phyloP scores from a whole-genome alignment of 2,329 filamentous ascomycete genomes.

The Basipetospora sp. region DNA sequence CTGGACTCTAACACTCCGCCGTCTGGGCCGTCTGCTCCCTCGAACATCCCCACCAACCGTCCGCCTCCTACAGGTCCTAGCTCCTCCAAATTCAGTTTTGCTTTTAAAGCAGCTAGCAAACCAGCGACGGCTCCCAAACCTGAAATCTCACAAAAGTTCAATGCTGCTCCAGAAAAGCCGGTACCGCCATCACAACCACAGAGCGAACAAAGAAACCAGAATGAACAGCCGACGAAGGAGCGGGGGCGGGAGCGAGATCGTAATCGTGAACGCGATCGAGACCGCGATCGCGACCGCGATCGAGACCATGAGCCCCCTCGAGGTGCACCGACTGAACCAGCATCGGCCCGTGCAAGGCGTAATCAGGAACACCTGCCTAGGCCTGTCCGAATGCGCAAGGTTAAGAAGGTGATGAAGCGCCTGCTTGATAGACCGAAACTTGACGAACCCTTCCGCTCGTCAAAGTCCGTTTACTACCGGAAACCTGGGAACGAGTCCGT shows the following conservation, averaged over 20 bases:
- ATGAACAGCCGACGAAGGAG: background rate
- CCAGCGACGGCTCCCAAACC: slow-evolving; percentile 43
- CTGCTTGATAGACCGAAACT: slow-evolving; percentile 58
- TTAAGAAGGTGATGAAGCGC: slow-evolving; percentile 55
- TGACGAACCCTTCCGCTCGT: slow-evolving; percentile 55
- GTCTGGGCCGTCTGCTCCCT: slow-evolving; percentile 11
- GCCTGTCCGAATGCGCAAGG: slow-evolving; percentile 42
- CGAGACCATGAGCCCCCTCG: slow-evolving; percentile 33
- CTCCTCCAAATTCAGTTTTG: slow-evolving; percentile 72
- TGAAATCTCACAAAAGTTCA: slow-evolving; percentile 55
- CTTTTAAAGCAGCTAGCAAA: slow-evolving; percentile 64
- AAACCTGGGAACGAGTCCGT: slow-evolving; percentile 97
- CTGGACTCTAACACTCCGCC: no score
- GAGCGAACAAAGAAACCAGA: background rate
- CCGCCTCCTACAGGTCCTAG: slow-evolving; percentile 34
- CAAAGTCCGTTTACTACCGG: slow-evolving; percentile 82
- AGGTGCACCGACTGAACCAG: slow-evolving; percentile 38
- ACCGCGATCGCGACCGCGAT: slow-evolving; percentile 13
- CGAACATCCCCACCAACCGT: background rate
- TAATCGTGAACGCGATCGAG: slow-evolving; percentile 10
- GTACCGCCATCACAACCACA: slow-evolving; percentile 2
- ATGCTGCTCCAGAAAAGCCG: slow-evolving; percentile 38
- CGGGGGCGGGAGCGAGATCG: slow-evolving; percentile 21
- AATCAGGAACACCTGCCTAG: slow-evolving; percentile 2
- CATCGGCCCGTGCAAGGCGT: slow-evolving; percentile 27